A percentile compares a stretch with the other conserved stretches of the same genome.
Conservation (phyloP, 352 stramenopile genomes). For the Pythium diclinum region DNA sequence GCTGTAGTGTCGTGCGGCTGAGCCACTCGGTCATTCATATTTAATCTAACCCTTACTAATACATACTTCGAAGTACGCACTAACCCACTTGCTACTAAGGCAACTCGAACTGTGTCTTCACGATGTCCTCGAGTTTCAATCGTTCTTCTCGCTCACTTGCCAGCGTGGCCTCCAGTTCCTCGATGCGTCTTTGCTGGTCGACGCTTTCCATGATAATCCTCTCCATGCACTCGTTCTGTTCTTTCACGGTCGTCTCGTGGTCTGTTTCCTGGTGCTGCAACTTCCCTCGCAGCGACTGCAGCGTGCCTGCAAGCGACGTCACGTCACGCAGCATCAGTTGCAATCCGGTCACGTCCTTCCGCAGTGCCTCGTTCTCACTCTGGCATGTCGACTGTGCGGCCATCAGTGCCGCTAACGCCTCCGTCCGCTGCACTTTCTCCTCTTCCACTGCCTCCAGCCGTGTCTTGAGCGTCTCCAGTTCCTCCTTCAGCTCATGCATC, state of each 20-base stretch:
- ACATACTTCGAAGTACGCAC: neutral
- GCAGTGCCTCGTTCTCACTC: neutral
- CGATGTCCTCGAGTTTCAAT: neutral
- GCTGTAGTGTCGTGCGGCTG: too few relatives aligned
- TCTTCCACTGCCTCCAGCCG: neutral
- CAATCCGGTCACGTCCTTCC: neutral
- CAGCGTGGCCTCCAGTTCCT: neutral
- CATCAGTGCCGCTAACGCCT: neutral
- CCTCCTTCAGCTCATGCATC: neutral
- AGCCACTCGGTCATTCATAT: neutral
- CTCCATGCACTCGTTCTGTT: slow-evolving; percentile 1
- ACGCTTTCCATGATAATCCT: neutral
- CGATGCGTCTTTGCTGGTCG: neutral
- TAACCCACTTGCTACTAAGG: neutral
- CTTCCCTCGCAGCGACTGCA: neutral
- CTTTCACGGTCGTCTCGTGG: neutral
- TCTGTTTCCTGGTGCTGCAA: neutral
- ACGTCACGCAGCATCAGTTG: neutral
- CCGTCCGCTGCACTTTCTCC: neutral
- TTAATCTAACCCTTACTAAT: neutral
- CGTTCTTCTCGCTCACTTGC: neutral
- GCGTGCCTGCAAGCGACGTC: neutral
- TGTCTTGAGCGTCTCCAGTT: neutral
- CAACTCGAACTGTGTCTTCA: neutral
- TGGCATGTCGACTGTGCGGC: neutral